Evolutionary conservation across 768 basidiomycete species (phyloP).

Genomic region (Boletus rubescentipes): DNA sequence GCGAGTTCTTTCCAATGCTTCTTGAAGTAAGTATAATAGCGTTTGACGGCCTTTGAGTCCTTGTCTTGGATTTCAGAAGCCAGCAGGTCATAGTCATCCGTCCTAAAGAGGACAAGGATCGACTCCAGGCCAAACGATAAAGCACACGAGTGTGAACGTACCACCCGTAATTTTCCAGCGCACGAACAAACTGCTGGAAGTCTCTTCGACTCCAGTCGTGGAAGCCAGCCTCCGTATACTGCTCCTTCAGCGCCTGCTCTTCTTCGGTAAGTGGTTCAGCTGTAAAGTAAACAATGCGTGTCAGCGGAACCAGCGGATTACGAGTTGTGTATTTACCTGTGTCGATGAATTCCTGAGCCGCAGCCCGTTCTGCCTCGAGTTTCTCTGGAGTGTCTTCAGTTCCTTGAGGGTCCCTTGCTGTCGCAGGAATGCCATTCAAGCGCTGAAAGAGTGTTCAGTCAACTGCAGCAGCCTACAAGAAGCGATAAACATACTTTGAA

Average conservation of each 20-base stretch:
- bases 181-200: slow-evolving; percentile 87
- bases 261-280: slow-evolving; percentile 92
- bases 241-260: slow-evolving; percentile 79
- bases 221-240: slow-evolving; percentile 75
- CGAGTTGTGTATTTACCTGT: slow-evolving; percentile 48
- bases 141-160: slow-evolving; percentile 31
- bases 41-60: slow-evolving; percentile 69
- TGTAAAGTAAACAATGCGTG: slow-evolving; percentile 24
- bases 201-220: slow-evolving; percentile 90
- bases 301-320: background rate
- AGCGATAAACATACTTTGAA: slow-evolving; percentile 54
- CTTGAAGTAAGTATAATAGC: slow-evolving; percentile 82
- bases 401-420: slow-evolving; percentile 61
- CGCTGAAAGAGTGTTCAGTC: slow-evolving; percentile 39
- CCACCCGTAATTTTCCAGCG: slow-evolving; percentile 81
- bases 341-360: slow-evolving; percentile 89
- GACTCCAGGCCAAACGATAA: background rate
- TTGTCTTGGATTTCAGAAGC: slow-evolving; percentile 86
- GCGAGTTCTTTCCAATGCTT: slow-evolving; percentile 76
- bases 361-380: slow-evolving; percentile 74
- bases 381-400: slow-evolving; percentile 80
- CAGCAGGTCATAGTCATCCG: slow-evolving; percentile 62
- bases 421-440: slow-evolving; percentile 64
- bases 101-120: slow-evolving; percentile 39
- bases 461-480: background rate